Evolutionary conservation across 2,329 filamentous ascomycete species (phyloP).

Genomic region (Pseudopyrenochaeta lycopersici): DNA sequence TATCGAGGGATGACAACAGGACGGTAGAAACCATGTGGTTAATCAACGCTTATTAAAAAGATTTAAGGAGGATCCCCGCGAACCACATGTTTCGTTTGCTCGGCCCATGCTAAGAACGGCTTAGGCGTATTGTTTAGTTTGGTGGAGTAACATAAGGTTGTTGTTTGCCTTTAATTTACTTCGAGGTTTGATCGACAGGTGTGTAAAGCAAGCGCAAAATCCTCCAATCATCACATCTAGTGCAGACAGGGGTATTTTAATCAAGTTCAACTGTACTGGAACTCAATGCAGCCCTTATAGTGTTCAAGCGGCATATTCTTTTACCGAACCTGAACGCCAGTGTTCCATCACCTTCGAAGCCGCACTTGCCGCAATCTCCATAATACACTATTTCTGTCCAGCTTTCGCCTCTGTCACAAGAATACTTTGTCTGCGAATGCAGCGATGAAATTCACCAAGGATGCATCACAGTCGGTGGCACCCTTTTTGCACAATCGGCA

Average conservation of each 20-base stretch:
- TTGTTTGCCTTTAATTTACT: constrained; percentile 22
- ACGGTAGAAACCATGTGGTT: neutral
- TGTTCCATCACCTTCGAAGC: neutral
- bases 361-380: neutral
- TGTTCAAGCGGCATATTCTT: too few species aligned
- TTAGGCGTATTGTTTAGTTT: neutral
- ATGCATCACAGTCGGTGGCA: constrained; percentile 17
- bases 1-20: neutral
- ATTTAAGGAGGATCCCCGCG: neutral
- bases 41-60: neutral
- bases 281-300: neutral
- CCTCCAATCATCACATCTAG: constrained; percentile 20
- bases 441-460: constrained; percentile 18
- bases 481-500: constrained; percentile 19
- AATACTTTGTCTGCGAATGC: constrained; percentile 14
- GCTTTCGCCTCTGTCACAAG: constrained; percentile 15
- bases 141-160: constrained; percentile 1
- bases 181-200: constrained; percentile 15
- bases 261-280: neutral
- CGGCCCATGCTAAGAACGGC: neutral
- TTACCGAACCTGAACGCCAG: neutral
- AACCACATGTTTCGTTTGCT: neutral
- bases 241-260: neutral
- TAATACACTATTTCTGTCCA: constrained; percentile 8
- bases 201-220: neutral